phyloP scores from a whole-genome alignment of 805 yeast genomes.

The Lipomyces sp. region DNA sequence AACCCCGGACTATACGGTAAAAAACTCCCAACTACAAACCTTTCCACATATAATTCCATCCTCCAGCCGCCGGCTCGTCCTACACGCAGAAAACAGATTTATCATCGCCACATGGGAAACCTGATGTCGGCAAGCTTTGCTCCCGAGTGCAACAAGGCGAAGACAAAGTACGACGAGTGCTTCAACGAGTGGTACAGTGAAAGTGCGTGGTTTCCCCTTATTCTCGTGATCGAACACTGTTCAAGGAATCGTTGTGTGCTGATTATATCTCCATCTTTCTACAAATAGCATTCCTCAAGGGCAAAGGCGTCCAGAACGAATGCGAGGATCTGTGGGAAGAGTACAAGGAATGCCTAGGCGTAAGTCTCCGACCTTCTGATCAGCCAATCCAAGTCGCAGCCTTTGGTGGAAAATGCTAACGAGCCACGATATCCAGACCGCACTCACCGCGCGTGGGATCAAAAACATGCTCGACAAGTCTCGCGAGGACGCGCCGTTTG shows the following conservation, averaged over 20 bases:
- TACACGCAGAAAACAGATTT: not conserved
- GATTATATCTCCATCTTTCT: no score
- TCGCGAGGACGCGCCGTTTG: slow-evolving; percentile 84
- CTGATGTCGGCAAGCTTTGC: slow-evolving; percentile 84
- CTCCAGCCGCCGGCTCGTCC: not conserved
- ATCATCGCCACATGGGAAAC: slow-evolving; percentile 18
- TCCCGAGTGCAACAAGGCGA: slow-evolving; percentile 89
- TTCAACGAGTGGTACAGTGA: slow-evolving; percentile 95
- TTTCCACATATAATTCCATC: not conserved
- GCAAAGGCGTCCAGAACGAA: slow-evolving; percentile 68
- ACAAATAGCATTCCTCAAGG: slow-evolving; percentile 42
- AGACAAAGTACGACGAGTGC: slow-evolving; percentile 85
- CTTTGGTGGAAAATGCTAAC: no score
- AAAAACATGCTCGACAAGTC: slow-evolving; percentile 84
- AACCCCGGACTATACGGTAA: no score
- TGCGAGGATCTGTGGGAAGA: slow-evolving; percentile 87
- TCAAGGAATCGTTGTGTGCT: no score
- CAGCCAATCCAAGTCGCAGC: no score
- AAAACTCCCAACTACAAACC: not conserved
- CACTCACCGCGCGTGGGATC: slow-evolving; percentile 69
- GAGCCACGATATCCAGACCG: no score
- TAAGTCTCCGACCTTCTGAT: slow-evolving; percentile 34
- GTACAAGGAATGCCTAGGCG: slow-evolving; percentile 83
- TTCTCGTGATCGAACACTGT: not conserved
- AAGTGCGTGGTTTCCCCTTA: slow-evolving; percentile 41